These are phyloP conservation scores for Dactylonectria macrodidyma DNA, from an alignment of 2,329 filamentous ascomycete genomes.

Conservation along the genomic window DNA sequence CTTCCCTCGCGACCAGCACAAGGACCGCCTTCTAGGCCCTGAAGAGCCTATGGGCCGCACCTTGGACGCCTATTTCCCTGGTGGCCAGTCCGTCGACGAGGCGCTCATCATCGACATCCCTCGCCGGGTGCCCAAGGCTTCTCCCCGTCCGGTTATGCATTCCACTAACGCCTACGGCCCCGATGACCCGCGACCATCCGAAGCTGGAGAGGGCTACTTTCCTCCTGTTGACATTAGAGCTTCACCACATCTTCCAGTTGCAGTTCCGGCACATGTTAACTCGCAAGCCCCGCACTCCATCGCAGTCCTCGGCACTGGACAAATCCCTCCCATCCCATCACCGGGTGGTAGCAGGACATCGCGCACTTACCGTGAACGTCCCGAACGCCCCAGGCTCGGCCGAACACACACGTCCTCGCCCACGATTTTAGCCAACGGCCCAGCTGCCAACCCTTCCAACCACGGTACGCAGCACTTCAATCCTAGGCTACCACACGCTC, in stretches of 20 bases:
- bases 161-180: conserved; percentile 65
- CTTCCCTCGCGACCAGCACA: conserved; percentile 75
- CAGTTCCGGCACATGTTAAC: conserved; percentile 56
- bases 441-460: conserved; percentile 54
- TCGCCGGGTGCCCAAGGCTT: conserved; percentile 84
- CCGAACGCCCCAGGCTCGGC: conserved; percentile 72
- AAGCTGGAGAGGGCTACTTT: conserved; percentile 86
- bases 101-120: conserved; percentile 93
- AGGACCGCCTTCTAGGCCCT: conserved; percentile 82
- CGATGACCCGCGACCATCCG: conserved; percentile 76
- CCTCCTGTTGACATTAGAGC: conserved; percentile 72
- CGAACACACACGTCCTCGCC: conserved; percentile 88
- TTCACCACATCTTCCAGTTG: conserved; percentile 58
- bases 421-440: conserved; percentile 71
- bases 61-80: conserved; percentile 87
- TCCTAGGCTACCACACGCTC: conserved; percentile 63
- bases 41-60: conserved; percentile 87
- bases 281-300: conserved; percentile 73
- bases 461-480: conserved; percentile 53
- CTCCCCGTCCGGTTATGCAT: conserved; percentile 63
- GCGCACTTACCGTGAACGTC: conserved; percentile 70
- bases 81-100: conserved; percentile 89
- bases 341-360: conserved; percentile 76
- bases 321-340: conserved; percentile 85
- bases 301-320: conserved; percentile 84